phyloP scores from a whole-genome alignment of 2,329 filamentous ascomycete species.

The Sclerotinia subarctica region DNA sequence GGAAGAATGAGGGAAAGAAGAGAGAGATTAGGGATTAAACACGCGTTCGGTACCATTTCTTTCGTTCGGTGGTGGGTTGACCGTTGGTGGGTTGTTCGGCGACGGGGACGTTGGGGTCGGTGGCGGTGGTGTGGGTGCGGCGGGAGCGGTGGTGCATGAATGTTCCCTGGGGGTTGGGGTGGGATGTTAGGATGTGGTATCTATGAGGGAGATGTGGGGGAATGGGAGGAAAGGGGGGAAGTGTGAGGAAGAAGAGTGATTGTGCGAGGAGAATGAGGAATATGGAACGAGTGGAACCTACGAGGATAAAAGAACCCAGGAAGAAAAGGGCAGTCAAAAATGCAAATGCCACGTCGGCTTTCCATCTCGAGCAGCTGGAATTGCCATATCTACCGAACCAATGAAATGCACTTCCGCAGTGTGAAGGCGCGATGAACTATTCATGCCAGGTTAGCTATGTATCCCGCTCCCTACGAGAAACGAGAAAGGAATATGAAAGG shows the following conservation, averaged over 20 bases:
- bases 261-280: constrained; percentile 52
- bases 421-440: constrained; percentile 70
- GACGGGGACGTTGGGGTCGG: background rate
- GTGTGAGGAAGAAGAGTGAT: background rate
- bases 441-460: background rate
- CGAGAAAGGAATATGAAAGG: too few species aligned
- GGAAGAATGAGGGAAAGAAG: too few species aligned
- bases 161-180: constrained; percentile 14
- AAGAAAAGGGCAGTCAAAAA: constrained; percentile 33
- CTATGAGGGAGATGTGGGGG: too few species aligned
- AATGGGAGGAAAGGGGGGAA: background rate
- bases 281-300: constrained; percentile 13
- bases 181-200: background rate
- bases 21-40: too few species aligned
- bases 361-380: constrained; percentile 64
- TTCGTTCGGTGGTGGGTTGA: constrained; percentile 2
- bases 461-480: rapidly evolving
- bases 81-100: background rate
- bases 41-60: constrained; percentile 23
- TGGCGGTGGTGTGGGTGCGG: background rate
- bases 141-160: constrained; percentile 20
- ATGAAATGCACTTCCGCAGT: constrained; percentile 73
- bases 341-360: constrained; percentile 47
- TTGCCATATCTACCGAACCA: constrained; percentile 82
- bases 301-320: constrained; percentile 28